phyloP scores from a whole-genome alignment of 2,329 filamentous ascomycete genomes.

The Aspergillus neoniger region DNA sequence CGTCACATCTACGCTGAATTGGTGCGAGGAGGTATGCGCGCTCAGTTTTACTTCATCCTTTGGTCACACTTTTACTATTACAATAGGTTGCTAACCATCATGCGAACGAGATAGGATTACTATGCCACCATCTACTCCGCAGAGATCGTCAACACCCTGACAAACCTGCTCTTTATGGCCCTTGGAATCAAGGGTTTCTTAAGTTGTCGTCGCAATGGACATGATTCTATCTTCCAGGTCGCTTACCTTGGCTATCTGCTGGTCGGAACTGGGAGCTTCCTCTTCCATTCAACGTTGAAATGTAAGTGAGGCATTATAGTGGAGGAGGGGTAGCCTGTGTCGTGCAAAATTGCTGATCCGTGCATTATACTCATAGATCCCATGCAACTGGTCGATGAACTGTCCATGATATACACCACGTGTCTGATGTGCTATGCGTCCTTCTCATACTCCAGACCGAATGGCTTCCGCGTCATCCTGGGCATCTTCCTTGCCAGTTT shows the following conservation, averaged over 20 bases:
- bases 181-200: slow-evolving; percentile 73
- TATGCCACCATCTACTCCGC: slow-evolving; percentile 74
- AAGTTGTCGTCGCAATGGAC: slow-evolving; percentile 70
- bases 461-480: slow-evolving; percentile 54
- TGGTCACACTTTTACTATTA: not conserved
- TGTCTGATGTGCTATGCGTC: slow-evolving; percentile 72
- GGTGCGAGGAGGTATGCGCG: slow-evolving; percentile 72
- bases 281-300: slow-evolving; percentile 66
- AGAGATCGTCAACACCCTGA: slow-evolving; percentile 78
- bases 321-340: not conserved
- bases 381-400: slow-evolving; percentile 70
- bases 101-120: slow-evolving; percentile 60
- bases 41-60: not conserved
- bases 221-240: slow-evolving; percentile 75
- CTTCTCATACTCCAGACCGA: slow-evolving; percentile 68
- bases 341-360: slow-evolving; percentile 21
- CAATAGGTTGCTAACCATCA: slow-evolving; percentile 8
- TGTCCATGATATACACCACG: slow-evolving; percentile 73
- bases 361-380: slow-evolving; percentile 52
- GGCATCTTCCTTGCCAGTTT: slow-evolving; percentile 59
- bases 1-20: slow-evolving; percentile 72
- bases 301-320: slow-evolving; percentile 48
- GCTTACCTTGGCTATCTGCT: slow-evolving; percentile 64
- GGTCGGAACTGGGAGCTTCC: slow-evolving; percentile 62
- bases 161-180: slow-evolving; percentile 79